A percentile compares a stretch with the other conserved stretches of the same genome.
Conservation (phyloP, 495 filamentous ascomycete species). For the Daldinia grandis region DNA sequence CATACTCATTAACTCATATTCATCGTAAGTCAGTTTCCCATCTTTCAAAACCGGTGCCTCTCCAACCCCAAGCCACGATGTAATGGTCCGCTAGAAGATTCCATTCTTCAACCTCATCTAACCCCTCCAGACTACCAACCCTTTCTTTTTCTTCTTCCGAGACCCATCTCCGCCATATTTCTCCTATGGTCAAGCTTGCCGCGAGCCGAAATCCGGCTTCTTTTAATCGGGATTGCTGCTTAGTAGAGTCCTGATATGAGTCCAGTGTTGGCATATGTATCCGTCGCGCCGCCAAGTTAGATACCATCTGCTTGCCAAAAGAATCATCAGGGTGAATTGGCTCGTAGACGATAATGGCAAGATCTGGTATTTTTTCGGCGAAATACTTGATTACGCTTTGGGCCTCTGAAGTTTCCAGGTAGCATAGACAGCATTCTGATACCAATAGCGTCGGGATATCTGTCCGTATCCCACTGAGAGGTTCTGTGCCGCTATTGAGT, state of each 20-base stretch:
- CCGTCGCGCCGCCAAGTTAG: constrained; percentile 84
- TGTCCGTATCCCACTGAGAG: constrained; percentile 47
- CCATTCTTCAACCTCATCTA: constrained; percentile 98
- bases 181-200: constrained; percentile 67
- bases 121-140: constrained; percentile 79
- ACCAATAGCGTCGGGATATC: constrained; percentile 80
- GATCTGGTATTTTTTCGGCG: constrained; percentile 59
- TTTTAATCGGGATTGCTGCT: constrained; percentile 71
- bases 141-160: constrained; percentile 76
- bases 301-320: constrained; percentile 90
- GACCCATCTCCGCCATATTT: constrained; percentile 81
- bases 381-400: constrained; percentile 73
- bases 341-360: constrained; percentile 85
- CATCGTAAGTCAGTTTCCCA: constrained; percentile 29
- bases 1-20: not conserved
- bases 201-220: constrained; percentile 71
- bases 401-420: constrained; percentile 72
- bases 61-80: constrained; percentile 80
- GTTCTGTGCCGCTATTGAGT: constrained; percentile 29
- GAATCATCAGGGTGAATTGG: constrained; percentile 82
- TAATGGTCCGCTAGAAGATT: constrained; percentile 87
- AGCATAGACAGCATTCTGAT: constrained; percentile 94
- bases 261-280: constrained; percentile 86
- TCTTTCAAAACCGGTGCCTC: constrained; percentile 42
- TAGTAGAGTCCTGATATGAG: constrained; percentile 68